Conservation (phyloP, 345 rosid species). For the Melaleuca quinquenervia region DNA sequence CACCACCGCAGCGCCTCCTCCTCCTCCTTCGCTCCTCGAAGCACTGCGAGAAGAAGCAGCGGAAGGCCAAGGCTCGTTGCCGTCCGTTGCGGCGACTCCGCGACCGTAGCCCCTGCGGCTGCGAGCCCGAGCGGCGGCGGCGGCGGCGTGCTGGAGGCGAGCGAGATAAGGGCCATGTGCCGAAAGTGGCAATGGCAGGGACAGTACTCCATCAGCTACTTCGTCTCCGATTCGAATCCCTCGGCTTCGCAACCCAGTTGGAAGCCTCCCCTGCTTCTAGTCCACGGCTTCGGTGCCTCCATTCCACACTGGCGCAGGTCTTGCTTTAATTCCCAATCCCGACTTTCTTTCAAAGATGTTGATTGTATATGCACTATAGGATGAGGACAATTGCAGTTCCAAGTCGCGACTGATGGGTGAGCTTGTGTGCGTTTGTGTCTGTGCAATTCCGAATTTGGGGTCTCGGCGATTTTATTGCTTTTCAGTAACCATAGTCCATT, state of each 20-base stretch:
- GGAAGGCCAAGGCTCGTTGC: not conserved
- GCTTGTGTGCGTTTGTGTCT: not conserved
- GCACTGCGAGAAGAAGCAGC: not conserved
- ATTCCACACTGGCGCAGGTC: constrained; percentile 93
- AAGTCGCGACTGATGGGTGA: not conserved
- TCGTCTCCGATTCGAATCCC: constrained; percentile 23
- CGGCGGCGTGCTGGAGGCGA: constrained; percentile 11
- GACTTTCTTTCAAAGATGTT: not conserved
- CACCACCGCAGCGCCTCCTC: not conserved
- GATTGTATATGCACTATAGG: not conserved
- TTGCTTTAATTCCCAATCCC: not conserved
- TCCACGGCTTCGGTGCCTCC: constrained; percentile 93
- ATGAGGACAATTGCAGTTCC: not conserved
- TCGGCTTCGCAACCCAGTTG: constrained; percentile 14
- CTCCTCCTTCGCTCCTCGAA: not conserved
- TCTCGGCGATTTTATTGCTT: not conserved
- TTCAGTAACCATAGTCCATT: not conserved
- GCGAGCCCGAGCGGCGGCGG: not conserved
- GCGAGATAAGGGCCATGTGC: constrained; percentile 37
- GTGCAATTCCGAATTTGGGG: not conserved
- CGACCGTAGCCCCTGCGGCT: not conserved
- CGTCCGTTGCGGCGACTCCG: not conserved
- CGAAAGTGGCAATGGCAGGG: constrained; percentile 71
- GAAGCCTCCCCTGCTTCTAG: constrained; percentile 50
- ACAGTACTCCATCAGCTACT: constrained; percentile 60